Evolutionary conservation across 768 basidiomycete species (phyloP).

Genomic region (Inosperma sp.): DNA sequence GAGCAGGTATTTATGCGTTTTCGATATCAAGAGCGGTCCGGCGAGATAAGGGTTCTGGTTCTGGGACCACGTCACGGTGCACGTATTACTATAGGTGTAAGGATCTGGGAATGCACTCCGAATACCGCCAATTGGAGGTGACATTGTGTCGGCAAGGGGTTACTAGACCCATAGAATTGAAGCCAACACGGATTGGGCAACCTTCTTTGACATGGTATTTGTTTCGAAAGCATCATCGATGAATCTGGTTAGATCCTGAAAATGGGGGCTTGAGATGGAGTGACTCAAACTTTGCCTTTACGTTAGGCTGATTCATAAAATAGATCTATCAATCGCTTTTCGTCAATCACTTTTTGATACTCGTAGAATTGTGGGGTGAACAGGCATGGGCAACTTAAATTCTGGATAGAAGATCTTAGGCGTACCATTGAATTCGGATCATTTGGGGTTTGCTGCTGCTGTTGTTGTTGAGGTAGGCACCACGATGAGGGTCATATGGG

Average conservation of each 20-base stretch:
- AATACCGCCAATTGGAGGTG: not conserved
- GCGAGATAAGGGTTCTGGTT: not conserved
- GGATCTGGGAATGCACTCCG: not conserved
- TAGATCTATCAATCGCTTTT: no score
- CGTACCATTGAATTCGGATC: no score
- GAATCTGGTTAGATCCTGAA: not conserved
- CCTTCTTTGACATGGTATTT: not conserved
- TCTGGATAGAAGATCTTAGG: no score
- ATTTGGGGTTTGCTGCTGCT: no score
- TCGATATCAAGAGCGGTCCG: not conserved
- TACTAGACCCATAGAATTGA: not conserved
- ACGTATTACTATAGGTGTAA: not conserved
- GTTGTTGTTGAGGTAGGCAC: no score
- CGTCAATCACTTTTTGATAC: no score
- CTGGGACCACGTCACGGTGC: not conserved
- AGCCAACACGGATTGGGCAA: not conserved
- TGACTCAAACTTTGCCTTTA: not conserved
- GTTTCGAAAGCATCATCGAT: not conserved
- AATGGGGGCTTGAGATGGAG: not conserved
- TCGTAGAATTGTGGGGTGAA: no score
- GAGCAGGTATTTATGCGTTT: slow-evolving; percentile 2
- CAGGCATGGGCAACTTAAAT: no score
- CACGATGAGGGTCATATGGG: no score
- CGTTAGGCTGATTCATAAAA: no score
- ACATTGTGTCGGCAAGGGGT: not conserved